Conservation (phyloP, 495 filamentous ascomycete genomes). For the Xylaria sp. region DNA sequence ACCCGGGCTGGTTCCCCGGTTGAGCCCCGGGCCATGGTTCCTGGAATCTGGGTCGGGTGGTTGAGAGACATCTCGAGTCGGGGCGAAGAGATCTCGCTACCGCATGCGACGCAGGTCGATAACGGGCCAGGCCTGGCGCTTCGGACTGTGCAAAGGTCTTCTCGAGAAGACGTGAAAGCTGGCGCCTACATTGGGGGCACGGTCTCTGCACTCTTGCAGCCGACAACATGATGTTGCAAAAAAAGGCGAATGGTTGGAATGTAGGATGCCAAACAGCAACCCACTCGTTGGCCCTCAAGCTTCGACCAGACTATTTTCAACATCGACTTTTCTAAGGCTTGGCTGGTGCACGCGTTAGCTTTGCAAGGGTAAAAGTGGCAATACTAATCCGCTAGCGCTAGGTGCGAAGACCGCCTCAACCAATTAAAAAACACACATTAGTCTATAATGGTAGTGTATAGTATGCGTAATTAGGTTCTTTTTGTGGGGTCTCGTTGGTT, state of each 20-base stretch:
- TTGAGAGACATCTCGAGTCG: slow-evolving; percentile 48
- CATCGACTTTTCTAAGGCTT: slow-evolving; percentile 1
- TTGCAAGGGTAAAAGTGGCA: not conserved
- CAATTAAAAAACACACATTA: slow-evolving; percentile 1
- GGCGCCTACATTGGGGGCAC: slow-evolving; percentile 58
- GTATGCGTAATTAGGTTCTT: not conserved
- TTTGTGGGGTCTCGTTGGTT: no score
- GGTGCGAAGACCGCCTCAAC: no score
- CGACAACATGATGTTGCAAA: slow-evolving; percentile 50
- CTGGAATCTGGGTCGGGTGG: slow-evolving; percentile 40
- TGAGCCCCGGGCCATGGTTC: slow-evolving; percentile 19
- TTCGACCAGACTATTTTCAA: not conserved
- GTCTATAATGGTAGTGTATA: not conserved
- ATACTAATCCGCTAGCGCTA: no score
- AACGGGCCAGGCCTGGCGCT: slow-evolving; percentile 25
- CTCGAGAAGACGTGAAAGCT: slow-evolving; percentile 54
- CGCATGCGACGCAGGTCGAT: slow-evolving; percentile 9
- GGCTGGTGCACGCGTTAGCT: not conserved
- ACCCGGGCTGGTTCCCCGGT: slow-evolving; percentile 12
- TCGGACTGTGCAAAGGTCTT: slow-evolving; percentile 40
- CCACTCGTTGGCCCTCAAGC: not conserved
- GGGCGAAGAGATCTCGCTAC: slow-evolving; percentile 32
- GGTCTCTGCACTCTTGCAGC: slow-evolving; percentile 52
- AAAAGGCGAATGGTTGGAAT: not conserved
- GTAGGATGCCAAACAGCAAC: not conserved